Evolutionary conservation across 805 yeast species (phyloP).

Genomic region (Brettanomyces naardenensis): DNA sequence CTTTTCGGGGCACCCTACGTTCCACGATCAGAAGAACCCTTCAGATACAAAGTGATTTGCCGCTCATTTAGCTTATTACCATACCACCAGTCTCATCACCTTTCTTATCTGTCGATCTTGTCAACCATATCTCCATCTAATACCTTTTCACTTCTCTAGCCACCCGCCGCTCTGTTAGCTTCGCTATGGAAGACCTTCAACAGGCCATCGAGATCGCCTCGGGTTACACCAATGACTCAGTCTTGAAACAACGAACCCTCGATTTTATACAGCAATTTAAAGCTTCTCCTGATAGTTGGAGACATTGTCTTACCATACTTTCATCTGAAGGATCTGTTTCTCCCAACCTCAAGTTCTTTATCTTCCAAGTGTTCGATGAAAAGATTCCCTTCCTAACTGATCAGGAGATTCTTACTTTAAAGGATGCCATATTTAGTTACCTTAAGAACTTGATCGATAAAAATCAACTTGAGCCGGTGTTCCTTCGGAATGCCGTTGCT

Average conservation of each 20-base stretch:
- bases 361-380: conserved; percentile 61
- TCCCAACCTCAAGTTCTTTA: conserved; percentile 56
- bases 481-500: conserved; percentile 48
- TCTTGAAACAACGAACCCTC: conserved; percentile 53
- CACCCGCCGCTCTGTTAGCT: no score
- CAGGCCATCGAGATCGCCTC: conserved; percentile 85
- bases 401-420: conserved; percentile 39
- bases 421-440: conserved; percentile 40
- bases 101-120: no score
- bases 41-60: no score
- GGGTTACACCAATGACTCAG: conserved; percentile 49
- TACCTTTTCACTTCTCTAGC: no score
- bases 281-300: conserved; percentile 46
- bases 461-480: conserved; percentile 29
- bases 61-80: no score
- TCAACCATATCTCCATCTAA: no score
- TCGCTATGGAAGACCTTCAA: no score
- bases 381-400: conserved; percentile 36
- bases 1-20: no score
- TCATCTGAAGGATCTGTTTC: conserved; percentile 14
- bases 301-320: conserved; percentile 44
- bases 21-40: no score
- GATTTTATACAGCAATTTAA: conserved; percentile 47
- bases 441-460: conserved; percentile 24
- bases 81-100: no score